Evolutionary conservation across 169 alveolate genomes (phyloP), one percentile per base, ranked within the genome.

Genomic region (Pseudocohnilembus persalinus): DNA sequence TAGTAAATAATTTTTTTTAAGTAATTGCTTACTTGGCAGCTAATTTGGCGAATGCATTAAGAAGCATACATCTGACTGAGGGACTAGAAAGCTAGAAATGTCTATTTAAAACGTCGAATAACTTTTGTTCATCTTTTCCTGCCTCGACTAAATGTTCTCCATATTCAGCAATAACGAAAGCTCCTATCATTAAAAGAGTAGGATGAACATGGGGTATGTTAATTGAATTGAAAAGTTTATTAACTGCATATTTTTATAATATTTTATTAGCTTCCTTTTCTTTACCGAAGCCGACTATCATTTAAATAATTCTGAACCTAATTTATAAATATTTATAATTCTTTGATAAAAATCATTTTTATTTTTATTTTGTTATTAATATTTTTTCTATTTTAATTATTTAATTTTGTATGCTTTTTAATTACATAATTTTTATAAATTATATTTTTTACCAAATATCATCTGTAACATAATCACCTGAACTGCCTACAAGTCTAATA

Each of bases 401-500:
- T n/a, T n/a, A 90, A 82, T 34, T 89, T 88, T 29, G 88, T 88
- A 80, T 90, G 92, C n/a, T 87, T 88, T 74, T 83, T 87, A 91
- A 91, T 87, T 82, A 88, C 35, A 78, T 75, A 85, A 82, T 90
- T 92, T 20, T 90, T 79, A 97, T 88, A 68, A 88, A 93, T 11
- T 49, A 49, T 49, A 49, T 11, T 49, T 11, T 11, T 49, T 49
- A 49, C 93, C 98, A 95, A 30, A 94, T 95, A 77, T 97, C 98
- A 29, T 96, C 97, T 35, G 96, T 89, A 0, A 96, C 98, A 82
- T 88, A 93, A 86, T 96, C 98, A 35, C 98, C 99, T 1, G 99
- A 97, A 79, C 92, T 94, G 77, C 94, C 96, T 33, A 97, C 94
- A 87, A 98, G 90, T 87, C 96, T 97, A 63, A 97, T 96, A 74